Evolutionary conservation across 495 filamentous ascomycete genomes (phyloP).

Genomic region (Trichoderma gamsii): DNA sequence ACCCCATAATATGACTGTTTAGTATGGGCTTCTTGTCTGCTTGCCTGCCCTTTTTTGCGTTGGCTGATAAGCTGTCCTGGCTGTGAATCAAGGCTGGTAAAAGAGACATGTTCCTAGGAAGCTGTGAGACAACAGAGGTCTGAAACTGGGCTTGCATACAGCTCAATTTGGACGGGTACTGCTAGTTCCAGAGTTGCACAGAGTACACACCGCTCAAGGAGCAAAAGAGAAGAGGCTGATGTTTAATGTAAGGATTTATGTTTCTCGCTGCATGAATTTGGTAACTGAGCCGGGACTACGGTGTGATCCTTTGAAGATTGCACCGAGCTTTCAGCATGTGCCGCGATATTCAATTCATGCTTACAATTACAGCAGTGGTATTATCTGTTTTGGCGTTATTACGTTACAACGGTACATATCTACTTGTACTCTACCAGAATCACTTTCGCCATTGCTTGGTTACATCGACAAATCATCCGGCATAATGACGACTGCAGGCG

Average conservation of each 20-base stretch:
- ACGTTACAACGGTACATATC: background rate
- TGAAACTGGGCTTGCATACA: background rate
- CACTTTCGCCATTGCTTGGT: background rate
- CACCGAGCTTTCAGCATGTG: too few relatives aligned
- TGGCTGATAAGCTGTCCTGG: background rate
- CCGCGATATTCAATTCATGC: too few relatives aligned
- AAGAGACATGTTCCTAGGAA: background rate
- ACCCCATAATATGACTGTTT: background rate
- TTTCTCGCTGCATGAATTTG: background rate
- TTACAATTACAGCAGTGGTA: too few relatives aligned
- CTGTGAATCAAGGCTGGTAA: too few relatives aligned
- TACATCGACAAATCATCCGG: background rate
- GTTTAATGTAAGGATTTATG: background rate
- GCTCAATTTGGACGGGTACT: background rate
- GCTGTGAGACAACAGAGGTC: background rate
- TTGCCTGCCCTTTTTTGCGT: background rate
- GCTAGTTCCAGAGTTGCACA: background rate
- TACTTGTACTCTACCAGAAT: too few relatives aligned
- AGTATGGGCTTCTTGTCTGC: background rate
- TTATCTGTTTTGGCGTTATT: too few relatives aligned
- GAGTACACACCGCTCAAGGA: background rate
- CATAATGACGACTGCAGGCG: constrained; percentile 4
- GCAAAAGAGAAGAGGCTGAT: too few relatives aligned
- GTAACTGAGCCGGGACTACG: too few relatives aligned
- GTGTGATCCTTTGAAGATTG: too few relatives aligned